Base-by-base conservation (phyloP, 345 rosid genomes). In the Jatropha curcas region DNA sequence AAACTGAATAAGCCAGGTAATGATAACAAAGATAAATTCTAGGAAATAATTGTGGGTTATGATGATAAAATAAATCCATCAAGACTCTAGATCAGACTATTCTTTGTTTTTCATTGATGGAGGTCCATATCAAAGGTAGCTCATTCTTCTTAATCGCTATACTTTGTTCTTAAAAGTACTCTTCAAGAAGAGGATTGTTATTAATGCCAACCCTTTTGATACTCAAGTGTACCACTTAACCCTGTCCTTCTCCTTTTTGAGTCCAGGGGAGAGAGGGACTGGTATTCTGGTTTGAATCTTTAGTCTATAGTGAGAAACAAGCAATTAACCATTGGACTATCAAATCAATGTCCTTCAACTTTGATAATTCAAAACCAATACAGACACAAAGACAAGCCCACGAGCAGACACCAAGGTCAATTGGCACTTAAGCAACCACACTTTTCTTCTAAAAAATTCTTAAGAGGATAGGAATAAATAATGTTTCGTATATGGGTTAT, bases 11-110 rank as follows among this genome's bases (percentile, higher is more conserved):
- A 27, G 27, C n/a, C n/a, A 35, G 50, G 33, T 16, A 59, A 71
- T 60, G 33, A 65, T 34, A 51, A 50, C 43, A 57, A 50, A 64
- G 24, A 31, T 35, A 57, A 68, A 58, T n/a, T 28, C 37, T 62
- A 59, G 43, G 30, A 55, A n/a, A 67, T 46, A 60, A 61, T 46
- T 20, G 5, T 22, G 34, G 39, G 48, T 16, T 56, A 61, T 43
- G 13, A 17, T n/a, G n/a, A 11, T 33, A 27, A 9, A 46, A 4
- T 17, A 8, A 22, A 33, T n/a, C 22, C 28, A 56, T 70, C 53
- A 31, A 50, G 25, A 69, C 41, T 35, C 35, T 16, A 27, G 39
- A 24, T n/a, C n/a, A n/a, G n/a, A n/a, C n/a, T n/a, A n/a, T n/a
- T n/a, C n/a, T n/a, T n/a, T n/a, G n/a, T n/a, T 37, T 37, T 37